Conservation (phyloP, 2,329 filamentous ascomycete species). For the Rhinocladiella similis region DNA sequence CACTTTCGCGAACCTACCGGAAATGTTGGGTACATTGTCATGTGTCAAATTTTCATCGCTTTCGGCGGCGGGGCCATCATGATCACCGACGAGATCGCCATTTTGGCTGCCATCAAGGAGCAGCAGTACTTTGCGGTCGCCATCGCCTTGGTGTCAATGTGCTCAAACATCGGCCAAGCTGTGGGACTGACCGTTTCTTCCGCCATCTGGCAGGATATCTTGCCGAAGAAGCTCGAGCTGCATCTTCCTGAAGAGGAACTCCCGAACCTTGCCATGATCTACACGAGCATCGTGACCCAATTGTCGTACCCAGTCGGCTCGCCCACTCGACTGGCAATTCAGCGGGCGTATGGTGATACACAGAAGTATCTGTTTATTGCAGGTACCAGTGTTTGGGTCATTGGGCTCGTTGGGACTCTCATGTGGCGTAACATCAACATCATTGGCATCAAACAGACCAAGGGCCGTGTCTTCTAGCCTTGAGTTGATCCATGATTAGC, state of each 20-base stretch:
- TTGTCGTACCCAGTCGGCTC: constrained; percentile 41
- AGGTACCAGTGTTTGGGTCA: constrained; percentile 26
- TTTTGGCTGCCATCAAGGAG: constrained; percentile 53
- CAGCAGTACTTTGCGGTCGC: constrained; percentile 52
- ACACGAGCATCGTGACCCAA: constrained; percentile 29
- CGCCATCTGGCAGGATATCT: constrained; percentile 37
- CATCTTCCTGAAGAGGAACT: constrained; percentile 27
- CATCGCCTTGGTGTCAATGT: constrained; percentile 36
- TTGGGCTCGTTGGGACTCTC: constrained; percentile 35
- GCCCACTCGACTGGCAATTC: constrained; percentile 45
- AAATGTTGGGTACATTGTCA: constrained; percentile 52
- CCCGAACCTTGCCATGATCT: constrained; percentile 26
- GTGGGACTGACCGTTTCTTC: constrained; percentile 36
- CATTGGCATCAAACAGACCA: constrained; percentile 33
- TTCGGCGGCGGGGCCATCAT: constrained; percentile 53
- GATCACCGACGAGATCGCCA: constrained; percentile 55
- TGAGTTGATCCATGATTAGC: too few relatives aligned
- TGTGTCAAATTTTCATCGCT: constrained; percentile 56
- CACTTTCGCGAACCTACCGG: constrained; percentile 50
- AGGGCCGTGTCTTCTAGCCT: too few relatives aligned
- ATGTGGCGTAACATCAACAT: constrained; percentile 53
- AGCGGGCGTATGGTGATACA: constrained; percentile 46
- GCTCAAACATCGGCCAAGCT: constrained; percentile 35
- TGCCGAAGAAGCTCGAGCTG: constrained; percentile 38
- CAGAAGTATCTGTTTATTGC: constrained; percentile 45